phyloP scores from a whole-genome alignment of 1,139 yeast species.

The Sugiyamaella xylanicola region DNA sequence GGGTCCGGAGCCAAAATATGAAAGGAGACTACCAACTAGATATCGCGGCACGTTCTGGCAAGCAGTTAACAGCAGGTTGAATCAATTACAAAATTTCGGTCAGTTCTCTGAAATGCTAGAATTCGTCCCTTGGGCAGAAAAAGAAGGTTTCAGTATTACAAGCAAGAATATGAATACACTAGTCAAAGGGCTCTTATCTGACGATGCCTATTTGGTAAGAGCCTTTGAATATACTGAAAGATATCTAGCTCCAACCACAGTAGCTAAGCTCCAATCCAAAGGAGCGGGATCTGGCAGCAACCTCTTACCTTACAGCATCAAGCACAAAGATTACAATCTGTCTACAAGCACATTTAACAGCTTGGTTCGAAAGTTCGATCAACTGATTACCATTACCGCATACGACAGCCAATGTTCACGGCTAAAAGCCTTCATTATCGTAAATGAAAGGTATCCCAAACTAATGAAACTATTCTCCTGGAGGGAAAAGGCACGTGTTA shows the following conservation, averaged over 20 bases:
- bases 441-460: conserved; percentile 21
- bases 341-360: conserved; percentile 19
- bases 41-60: conserved; percentile 33
- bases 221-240: conserved; percentile 46
- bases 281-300: conserved; percentile 42
- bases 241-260: conserved; percentile 37
- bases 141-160: conserved; percentile 44
- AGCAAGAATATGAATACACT: conserved; percentile 48
- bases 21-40: conserved; percentile 25
- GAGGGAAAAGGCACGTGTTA: conserved; percentile 2
- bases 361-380: conserved; percentile 13
- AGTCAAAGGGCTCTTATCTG: conserved; percentile 39
- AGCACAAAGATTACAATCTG: not conserved
- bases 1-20: conserved; percentile 1
- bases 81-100: conserved; percentile 34
- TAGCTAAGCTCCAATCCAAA: conserved; percentile 30
- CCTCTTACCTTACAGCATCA: not conserved
- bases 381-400: conserved; percentile 16
- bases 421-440: conserved; percentile 13
- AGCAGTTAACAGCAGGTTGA: conserved; percentile 38
- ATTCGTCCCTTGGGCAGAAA: conserved; percentile 38
- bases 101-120: conserved; percentile 36
- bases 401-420: conserved; percentile 16
- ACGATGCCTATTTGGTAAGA: conserved; percentile 39
- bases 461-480: conserved; percentile 16